These are phyloP conservation scores for Kernera saxatilis DNA, from an alignment of 345 rosid genomes.

Conservation along the genomic window DNA sequence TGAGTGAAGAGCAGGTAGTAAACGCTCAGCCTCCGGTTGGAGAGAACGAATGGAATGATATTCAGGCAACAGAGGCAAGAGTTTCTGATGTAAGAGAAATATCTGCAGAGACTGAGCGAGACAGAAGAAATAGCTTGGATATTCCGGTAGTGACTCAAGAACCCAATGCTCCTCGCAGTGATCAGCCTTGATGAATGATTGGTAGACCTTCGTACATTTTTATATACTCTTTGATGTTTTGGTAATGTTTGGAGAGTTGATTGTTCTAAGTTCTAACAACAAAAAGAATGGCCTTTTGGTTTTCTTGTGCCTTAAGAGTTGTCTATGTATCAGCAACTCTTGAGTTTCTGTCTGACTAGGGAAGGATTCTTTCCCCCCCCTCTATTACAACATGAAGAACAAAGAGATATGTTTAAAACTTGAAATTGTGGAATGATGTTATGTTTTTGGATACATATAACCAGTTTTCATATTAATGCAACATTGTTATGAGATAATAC, in stretches of 20 bases:
- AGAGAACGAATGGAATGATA: slow-evolving; percentile 81
- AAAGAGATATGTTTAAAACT: background rate
- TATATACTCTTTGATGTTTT: background rate
- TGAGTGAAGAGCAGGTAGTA: slow-evolving; percentile 52
- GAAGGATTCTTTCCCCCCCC: background rate
- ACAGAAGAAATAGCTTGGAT: slow-evolving; percentile 63
- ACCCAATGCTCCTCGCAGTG: slow-evolving; percentile 42
- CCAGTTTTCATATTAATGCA: background rate
- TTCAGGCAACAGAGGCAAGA: slow-evolving; percentile 81
- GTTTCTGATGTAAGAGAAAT: slow-evolving; percentile 80
- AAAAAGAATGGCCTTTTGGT: background rate
- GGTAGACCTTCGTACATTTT: slow-evolving; percentile 23
- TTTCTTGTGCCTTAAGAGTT: slow-evolving; percentile 8
- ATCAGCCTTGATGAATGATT: slow-evolving; percentile 49
- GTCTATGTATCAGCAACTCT: slow-evolving; percentile 8
- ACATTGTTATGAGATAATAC: background rate
- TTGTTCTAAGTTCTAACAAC: slow-evolving; percentile 10
- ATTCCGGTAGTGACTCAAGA: slow-evolving; percentile 58
- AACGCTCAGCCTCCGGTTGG: slow-evolving; percentile 43
- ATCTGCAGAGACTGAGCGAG: slow-evolving; percentile 44
- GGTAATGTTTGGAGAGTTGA: slow-evolving; percentile 15
- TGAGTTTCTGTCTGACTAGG: slow-evolving; percentile 14
- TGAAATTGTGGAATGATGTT: background rate
- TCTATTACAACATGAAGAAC: background rate
- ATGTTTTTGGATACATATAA: background rate